phyloP scores from a whole-genome alignment of 306 rosid species.

The Leucaena leucocephala region DNA sequence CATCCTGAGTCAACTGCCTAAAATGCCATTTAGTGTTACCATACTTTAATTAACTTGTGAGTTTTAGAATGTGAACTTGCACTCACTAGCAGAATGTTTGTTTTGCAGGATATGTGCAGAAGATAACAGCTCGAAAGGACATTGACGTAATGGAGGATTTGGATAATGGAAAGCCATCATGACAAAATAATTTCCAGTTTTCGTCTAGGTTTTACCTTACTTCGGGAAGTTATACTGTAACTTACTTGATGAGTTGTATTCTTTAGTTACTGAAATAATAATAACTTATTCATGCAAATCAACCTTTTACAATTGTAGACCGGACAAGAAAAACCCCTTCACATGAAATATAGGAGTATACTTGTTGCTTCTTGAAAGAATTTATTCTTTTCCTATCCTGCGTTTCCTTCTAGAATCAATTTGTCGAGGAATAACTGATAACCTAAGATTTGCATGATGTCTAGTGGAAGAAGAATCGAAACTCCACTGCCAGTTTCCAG shows the following conservation, averaged over 20 bases:
- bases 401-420: constrained; percentile 40
- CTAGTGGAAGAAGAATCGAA: background rate
- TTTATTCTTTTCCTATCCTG: constrained; percentile 45
- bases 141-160: constrained; percentile 88
- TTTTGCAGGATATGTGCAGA: constrained; percentile 92
- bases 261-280: constrained; percentile 20
- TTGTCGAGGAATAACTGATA: constrained; percentile 43
- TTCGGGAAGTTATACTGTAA: constrained; percentile 34
- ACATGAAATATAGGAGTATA: constrained; percentile 31
- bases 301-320: constrained; percentile 31
- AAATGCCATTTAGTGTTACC: constrained; percentile 2
- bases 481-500: constrained; percentile 4
- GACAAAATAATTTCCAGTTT: constrained; percentile 33
- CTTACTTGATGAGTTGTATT: constrained; percentile 48
- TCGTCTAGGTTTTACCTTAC: constrained; percentile 12
- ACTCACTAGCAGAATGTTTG: constrained; percentile 27
- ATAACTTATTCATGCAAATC: constrained; percentile 32
- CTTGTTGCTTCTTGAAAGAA: constrained; percentile 46
- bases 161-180: constrained; percentile 72
- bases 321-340: constrained; percentile 4
- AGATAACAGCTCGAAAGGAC: constrained; percentile 88
- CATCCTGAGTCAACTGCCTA: constrained; percentile 25
- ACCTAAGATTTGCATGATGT: constrained; percentile 25
- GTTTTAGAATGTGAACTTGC: constrained; percentile 33
- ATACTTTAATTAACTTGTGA: constrained; percentile 1